A percentile compares a stretch with the other conserved stretches of the same genome.
These are phyloP conservation scores for Kurtzmaniella cleridarum DNA, from an alignment of 805 yeast species.

Conservation along the genomic window DNA sequence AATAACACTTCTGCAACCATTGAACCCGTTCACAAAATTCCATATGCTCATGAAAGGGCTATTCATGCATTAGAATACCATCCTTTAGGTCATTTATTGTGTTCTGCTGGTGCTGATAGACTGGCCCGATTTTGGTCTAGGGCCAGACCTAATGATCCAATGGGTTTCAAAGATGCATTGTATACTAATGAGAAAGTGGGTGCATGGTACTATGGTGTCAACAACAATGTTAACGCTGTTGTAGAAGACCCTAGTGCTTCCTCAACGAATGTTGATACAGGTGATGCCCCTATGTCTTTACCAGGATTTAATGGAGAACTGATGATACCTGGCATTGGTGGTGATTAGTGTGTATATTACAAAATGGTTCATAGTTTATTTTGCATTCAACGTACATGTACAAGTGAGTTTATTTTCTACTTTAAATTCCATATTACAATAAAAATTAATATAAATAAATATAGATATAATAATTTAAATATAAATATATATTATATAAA, in stretches of 20 bases:
- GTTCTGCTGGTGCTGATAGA: conserved; percentile 92
- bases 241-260: conserved; percentile 16
- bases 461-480: background rate
- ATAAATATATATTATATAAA: background rate
- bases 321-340: conserved; percentile 4
- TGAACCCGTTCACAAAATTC: conserved; percentile 58
- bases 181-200: conserved; percentile 54
- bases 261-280: background rate
- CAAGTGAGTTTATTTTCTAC: background rate
- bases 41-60: conserved; percentile 92
- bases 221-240: conserved; percentile 40
- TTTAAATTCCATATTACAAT: background rate
- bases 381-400: too few species aligned
- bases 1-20: conserved; percentile 9
- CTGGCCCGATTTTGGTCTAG: conserved; percentile 93
- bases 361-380: too few species aligned
- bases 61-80: conserved; percentile 87
- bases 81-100: conserved; percentile 86
- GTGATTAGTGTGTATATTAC: too few species aligned
- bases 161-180: conserved; percentile 74
- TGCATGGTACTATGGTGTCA: conserved; percentile 44
- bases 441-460: background rate
- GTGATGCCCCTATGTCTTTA: background rate
- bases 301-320: conserved; percentile 3
- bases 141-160: conserved; percentile 84